Conservation (phyloP, 257 asterid genomes). For the Prunella vulgaris region DNA sequence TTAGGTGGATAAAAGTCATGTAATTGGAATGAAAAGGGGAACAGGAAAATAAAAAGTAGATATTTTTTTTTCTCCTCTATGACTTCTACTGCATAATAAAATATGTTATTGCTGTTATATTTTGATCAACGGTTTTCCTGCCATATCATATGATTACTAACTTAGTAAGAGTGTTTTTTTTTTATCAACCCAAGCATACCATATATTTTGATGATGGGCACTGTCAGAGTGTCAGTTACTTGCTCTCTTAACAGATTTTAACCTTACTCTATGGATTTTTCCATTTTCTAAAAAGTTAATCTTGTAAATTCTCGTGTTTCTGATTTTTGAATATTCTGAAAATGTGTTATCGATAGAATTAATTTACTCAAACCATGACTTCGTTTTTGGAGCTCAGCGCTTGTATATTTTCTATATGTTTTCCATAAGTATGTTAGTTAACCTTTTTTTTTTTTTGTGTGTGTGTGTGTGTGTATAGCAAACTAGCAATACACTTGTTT, state of each 20-base stretch:
- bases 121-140: neutral
- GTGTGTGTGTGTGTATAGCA: no score
- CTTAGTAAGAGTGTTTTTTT: neutral
- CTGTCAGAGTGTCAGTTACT: no score
- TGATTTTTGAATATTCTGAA: neutral
- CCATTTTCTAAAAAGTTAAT: neutral
- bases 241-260: neutral
- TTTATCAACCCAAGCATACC: neutral
- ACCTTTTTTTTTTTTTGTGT: neutral
- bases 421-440: neutral
- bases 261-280: neutral
- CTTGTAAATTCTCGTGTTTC: neutral
- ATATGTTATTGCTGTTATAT: neutral
- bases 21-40: slow-evolving; percentile 2
- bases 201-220: neutral
- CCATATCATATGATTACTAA: neutral
- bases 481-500: neutral
- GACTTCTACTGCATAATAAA: neutral
- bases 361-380: neutral
- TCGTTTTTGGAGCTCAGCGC: no score
- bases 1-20: neutral
- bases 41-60: neutral
- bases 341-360: neutral
- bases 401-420: neutral
- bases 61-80: neutral